Base-by-base conservation (phyloP, 2,329 filamentous ascomycete species). In the Gaeumannomyces sp. region DNA sequence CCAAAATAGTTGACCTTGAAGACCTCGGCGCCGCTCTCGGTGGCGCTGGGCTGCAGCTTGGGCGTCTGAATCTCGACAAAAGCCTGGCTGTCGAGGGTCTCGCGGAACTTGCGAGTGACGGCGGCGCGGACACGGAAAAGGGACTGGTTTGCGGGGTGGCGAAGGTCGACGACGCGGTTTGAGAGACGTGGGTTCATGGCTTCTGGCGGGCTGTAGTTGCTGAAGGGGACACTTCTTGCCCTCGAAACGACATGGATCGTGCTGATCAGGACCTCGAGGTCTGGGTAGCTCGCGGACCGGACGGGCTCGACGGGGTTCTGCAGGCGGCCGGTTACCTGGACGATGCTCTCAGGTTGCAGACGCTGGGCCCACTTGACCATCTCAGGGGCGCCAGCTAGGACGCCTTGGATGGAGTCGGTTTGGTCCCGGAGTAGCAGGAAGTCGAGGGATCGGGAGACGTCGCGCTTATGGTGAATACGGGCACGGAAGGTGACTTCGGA, bases 61-160 rank as follows among this genome's bases (percentile, higher is more conserved):
- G 93, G 93, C 0, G 92, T 96, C 74, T 97, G 92, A 66, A 97
- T 97, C 76, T 97, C 93, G 66, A 96, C 89, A 74, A 97, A 97
- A 22, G 87, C 89, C 68, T 89, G 81, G 2, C 83, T 81, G 69
- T 94, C 90, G 0, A 97, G 83, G 2, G 89, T 87, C 13, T 83
- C 77, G 61, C 93, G 90, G 83, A 97, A 97, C 31, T 90, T 82
- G 70, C 89, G 89, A 70, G 90, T 89, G 65, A 97, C 86, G 31
- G 87, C 89, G 5, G 92, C 90, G 69, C 95, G 91, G 61, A 97
- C 87, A 66, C 92, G 89, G 82, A 97, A 96, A 68, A 97, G 89
- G 45, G 90, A 87, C 75, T 97, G 93, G 61, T 93, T 92, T 1
- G 91, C 85, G 0, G 91, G 89, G n/a, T 93, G 93, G 61, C 93